These are phyloP conservation scores for Cyclotella baltica DNA, from an alignment of 108 stramenopile species.

Conservation along the genomic window DNA sequence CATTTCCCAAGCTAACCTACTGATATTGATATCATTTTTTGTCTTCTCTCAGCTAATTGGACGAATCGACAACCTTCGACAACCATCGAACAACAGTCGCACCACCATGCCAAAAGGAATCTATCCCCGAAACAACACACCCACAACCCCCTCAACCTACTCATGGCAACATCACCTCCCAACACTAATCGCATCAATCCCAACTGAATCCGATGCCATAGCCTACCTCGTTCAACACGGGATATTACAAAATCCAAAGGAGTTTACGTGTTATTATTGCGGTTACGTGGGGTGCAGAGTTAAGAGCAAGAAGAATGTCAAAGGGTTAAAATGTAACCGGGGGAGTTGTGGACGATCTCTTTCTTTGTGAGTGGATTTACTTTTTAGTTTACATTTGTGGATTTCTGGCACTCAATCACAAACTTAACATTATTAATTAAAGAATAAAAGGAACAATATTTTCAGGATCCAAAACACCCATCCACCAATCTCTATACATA, in stretches of 20 bases:
- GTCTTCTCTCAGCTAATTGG: too few relatives aligned
- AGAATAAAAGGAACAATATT: constrained; percentile 4
- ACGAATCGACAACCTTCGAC: too few relatives aligned
- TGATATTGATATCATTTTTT: background rate
- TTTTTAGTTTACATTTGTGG: too few relatives aligned
- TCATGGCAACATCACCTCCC: background rate
- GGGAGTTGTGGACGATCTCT: constrained; percentile 12
- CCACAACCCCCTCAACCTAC: background rate
- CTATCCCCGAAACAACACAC: background rate
- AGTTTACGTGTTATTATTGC: constrained; percentile 1
- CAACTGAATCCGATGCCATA: background rate
- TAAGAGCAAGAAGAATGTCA: constrained; percentile 15
- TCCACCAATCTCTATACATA: constrained; percentile 21
- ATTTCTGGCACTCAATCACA: too few relatives aligned
- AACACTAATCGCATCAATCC: constrained; percentile 2
- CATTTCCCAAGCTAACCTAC: too few relatives aligned
- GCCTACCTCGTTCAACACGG: background rate
- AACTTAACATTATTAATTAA: too few relatives aligned
- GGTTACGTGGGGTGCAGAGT: constrained; percentile 16
- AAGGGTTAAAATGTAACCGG: constrained; percentile 17
- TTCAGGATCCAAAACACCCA: constrained; percentile 15
- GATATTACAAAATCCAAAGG: background rate
- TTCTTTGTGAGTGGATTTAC: constrained; percentile 1
- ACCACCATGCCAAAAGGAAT: background rate
- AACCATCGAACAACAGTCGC: too few relatives aligned